phyloP scores from a whole-genome alignment of 192 early-diverging fungal species.

The Jimgerdemannia lactiflua region DNA sequence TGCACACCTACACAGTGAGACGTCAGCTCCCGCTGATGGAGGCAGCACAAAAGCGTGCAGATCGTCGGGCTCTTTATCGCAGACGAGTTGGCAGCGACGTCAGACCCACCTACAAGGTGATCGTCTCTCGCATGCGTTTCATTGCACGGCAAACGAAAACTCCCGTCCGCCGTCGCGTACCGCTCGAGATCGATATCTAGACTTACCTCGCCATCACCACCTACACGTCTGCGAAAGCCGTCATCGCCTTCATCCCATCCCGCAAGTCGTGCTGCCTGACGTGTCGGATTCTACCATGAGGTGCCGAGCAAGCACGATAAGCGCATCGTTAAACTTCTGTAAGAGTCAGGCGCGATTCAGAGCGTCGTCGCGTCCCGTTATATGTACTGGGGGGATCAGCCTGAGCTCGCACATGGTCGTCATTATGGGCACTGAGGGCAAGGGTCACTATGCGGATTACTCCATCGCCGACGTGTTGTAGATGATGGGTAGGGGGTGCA shows the following conservation, averaged over 20 bases:
- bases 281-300: conserved; percentile 93
- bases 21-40: conserved; percentile 91
- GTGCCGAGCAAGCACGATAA: conserved; percentile 75
- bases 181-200: conserved; percentile 94
- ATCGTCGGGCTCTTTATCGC: conserved; percentile 85
- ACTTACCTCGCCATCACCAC: conserved; percentile 71
- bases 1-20: conserved; percentile 94
- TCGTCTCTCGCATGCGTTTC: conserved; percentile 91
- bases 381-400: conserved; percentile 89
- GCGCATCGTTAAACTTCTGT: conserved; percentile 70
- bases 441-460: conserved; percentile 97
- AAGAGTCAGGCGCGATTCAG: conserved; percentile 73
- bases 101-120: conserved; percentile 90
- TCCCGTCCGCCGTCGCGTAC: conserved; percentile 88
- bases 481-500: conserved; percentile 95
- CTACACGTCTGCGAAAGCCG: conserved; percentile 61
- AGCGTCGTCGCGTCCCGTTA: conserved; percentile 89
- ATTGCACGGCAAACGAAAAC: conserved; percentile 80
- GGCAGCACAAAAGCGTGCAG: conserved; percentile 91
- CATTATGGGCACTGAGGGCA: conserved; percentile 95
- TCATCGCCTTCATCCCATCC: conserved; percentile 91
- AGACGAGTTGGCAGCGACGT: conserved; percentile 93
- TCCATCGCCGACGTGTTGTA: conserved; percentile 93
- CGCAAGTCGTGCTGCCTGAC: conserved; percentile 86
- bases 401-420: conserved; percentile 83